phyloP scores from a whole-genome alignment of 768 basidiomycete species.

The Leccinum obscurum region DNA sequence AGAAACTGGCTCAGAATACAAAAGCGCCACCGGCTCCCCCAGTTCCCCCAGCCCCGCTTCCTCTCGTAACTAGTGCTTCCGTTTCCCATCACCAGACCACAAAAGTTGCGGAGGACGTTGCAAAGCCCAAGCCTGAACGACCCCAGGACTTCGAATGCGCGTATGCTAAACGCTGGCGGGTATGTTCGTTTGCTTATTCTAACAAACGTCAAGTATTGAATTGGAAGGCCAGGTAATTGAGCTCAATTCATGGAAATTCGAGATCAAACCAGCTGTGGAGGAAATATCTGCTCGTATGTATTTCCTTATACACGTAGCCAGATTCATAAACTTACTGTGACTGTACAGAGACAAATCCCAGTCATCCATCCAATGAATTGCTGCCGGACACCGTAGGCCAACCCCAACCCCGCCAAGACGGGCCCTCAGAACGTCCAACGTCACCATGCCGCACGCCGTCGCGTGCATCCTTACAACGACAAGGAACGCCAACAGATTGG shows the following conservation, averaged over 20 bases:
- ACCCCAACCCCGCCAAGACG: background rate
- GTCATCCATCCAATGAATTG: background rate
- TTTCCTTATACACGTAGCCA: background rate
- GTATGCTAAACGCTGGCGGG: conserved; percentile 30
- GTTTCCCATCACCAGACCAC: conserved; percentile 1
- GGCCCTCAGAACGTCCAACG: background rate
- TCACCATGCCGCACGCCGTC: conserved; percentile 12
- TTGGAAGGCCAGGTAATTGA: conserved; percentile 13
- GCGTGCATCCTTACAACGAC: conserved; percentile 6
- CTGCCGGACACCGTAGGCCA: background rate
- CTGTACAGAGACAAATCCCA: conserved; percentile 7
- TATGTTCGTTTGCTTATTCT: conserved; percentile 3
- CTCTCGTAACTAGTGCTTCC: background rate
- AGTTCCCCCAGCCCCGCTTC: conserved; percentile 8
- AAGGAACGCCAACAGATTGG: conserved; percentile 35
- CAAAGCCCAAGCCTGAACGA: conserved; percentile 8
- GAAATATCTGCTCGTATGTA: conserved; percentile 13
- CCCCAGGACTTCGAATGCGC: conserved; percentile 12
- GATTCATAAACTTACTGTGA: background rate
- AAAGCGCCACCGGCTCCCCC: conserved; percentile 1
- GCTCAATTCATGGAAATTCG: conserved; percentile 16
- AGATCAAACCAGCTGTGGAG: conserved; percentile 9
- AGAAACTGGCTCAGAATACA: conserved; percentile 14
- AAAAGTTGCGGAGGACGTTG: conserved; percentile 1
- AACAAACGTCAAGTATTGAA: background rate